phyloP scores from a whole-genome alignment of 2,329 filamentous ascomycete species.

The Chaetothyriales sp. region DNA sequence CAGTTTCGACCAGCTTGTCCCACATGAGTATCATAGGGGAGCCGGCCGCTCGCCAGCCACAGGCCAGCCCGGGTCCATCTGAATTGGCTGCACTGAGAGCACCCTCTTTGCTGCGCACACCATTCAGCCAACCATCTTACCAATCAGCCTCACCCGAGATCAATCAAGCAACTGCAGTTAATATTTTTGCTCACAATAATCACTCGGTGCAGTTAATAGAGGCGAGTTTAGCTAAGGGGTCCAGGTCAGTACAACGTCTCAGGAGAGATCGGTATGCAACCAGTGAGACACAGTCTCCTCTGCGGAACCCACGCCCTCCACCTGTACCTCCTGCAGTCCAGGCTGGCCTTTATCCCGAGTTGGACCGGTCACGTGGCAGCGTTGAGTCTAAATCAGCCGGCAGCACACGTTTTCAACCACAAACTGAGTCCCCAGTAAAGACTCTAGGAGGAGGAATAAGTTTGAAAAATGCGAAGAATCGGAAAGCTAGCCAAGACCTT shows the following conservation, averaged over 20 bases:
- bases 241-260: conserved; percentile 20
- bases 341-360: conserved; percentile 32
- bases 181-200: conserved; percentile 49
- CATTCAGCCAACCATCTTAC: conserved; percentile 30
- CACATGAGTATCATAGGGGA: not conserved
- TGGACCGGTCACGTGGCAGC: conserved; percentile 26
- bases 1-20: not conserved
- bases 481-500: conserved; percentile 28
- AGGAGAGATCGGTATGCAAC: conserved; percentile 18
- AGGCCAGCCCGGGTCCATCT: conserved; percentile 16
- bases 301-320: conserved; percentile 43
- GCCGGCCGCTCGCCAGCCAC: not conserved
- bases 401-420: conserved; percentile 23
- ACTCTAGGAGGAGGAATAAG: conserved; percentile 26
- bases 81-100: conserved; percentile 30
- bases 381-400: conserved; percentile 14
- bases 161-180: conserved; percentile 45
- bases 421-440: conserved; percentile 26
- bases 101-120: conserved; percentile 35
- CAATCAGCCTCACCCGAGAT: conserved; percentile 41
- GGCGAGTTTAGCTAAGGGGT: conserved; percentile 24
- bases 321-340: conserved; percentile 44
- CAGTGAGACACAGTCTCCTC: conserved; percentile 37
- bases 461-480: conserved; percentile 27
- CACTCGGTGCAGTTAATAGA: conserved; percentile 50